Base-by-base conservation (phyloP, 306 rosid species). In the Vicia faba region DNA sequence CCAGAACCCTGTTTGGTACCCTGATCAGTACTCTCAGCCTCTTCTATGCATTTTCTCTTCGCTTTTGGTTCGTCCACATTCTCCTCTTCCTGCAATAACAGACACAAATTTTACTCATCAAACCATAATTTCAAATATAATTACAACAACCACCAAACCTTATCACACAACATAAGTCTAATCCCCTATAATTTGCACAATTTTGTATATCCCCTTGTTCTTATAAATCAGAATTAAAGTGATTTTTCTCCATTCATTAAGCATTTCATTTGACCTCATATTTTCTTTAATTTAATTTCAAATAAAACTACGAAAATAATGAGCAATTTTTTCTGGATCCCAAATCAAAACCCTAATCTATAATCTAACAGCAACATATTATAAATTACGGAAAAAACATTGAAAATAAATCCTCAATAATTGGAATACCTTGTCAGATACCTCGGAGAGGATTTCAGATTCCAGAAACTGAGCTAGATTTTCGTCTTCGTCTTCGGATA, bases 401-500 rank as follows among this genome's bases (percentile, higher is more conserved):
- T 7, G 18, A 9, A 46, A 31, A 28, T 40, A 5, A 46, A 20
- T 25, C 0, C 12, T 8, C 3, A 7, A 29, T n/a, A 29, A 7
- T 5, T 1, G 8, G 29, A 67, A 69, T 45, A 91, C 96, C 95
- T 83, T 74, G 50, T 85, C 92, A 70, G 91, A 89, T 14, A 74
- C 86, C 74, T 86, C 85, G 1, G 89, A 83, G 73, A 93, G 95
- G 18, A 93, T 82, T 84, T 89, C 97, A 9, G 89, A 80, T 82
- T 93, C 98, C 5, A 93, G 88, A 71, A 88, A 89, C 3, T 78
- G 76, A 53, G 97, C 98, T 59, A 93, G 71, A 45, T 25, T 69
- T 82, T 83, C 95, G 75, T 86, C 97, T 58, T 93, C 97, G 19
- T 93, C 97, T 20, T 93, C 97, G 6, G 86, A 85, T 15, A 80